Conservation (phyloP, 148 eudicot genomes). For the Spergularia bocconei region DNA sequence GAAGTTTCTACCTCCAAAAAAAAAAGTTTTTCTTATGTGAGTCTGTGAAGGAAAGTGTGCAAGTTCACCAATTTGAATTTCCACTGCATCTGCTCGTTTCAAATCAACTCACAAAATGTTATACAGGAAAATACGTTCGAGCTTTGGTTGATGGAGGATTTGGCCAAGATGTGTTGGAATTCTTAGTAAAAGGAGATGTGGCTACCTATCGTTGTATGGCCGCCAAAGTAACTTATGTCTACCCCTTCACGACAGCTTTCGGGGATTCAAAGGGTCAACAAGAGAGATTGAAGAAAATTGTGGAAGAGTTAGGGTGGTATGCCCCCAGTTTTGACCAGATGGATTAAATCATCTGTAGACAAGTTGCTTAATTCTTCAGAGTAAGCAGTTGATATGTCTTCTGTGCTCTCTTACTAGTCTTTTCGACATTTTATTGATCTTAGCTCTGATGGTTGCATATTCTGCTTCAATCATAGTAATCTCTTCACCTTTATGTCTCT, state of each 20-base stretch:
- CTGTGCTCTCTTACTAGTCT: too few relatives aligned
- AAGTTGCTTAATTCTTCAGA: background rate
- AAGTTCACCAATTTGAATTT: too few relatives aligned
- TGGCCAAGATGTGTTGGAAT: slow-evolving; percentile 83
- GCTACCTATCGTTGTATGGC: slow-evolving; percentile 93
- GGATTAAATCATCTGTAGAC: slow-evolving; percentile 36
- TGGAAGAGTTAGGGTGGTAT: slow-evolving; percentile 75
- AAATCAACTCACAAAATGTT: slow-evolving; percentile 3
- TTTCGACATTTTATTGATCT: background rate
- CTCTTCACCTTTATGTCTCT: background rate
- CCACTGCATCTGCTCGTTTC: background rate
- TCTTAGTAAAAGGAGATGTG: slow-evolving; percentile 77
- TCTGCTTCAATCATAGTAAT: background rate
- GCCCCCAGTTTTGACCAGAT: slow-evolving; percentile 78
- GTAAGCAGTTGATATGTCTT: too few relatives aligned
- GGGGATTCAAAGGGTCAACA: slow-evolving; percentile 96
- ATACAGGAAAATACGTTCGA: slow-evolving; percentile 66
- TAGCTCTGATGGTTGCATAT: background rate
- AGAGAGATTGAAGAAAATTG: slow-evolving; percentile 78
- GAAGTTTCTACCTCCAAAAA: too few relatives aligned
- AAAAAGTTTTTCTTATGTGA: too few relatives aligned
- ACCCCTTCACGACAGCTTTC: slow-evolving; percentile 95
- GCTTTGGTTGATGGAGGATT: slow-evolving; percentile 92
- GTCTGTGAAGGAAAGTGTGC: too few relatives aligned
- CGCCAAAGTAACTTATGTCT: slow-evolving; percentile 75